These are phyloP conservation scores for Aspergillus cristatus DNA, from an alignment of 495 filamentous ascomycete species.

Conservation along the genomic window DNA sequence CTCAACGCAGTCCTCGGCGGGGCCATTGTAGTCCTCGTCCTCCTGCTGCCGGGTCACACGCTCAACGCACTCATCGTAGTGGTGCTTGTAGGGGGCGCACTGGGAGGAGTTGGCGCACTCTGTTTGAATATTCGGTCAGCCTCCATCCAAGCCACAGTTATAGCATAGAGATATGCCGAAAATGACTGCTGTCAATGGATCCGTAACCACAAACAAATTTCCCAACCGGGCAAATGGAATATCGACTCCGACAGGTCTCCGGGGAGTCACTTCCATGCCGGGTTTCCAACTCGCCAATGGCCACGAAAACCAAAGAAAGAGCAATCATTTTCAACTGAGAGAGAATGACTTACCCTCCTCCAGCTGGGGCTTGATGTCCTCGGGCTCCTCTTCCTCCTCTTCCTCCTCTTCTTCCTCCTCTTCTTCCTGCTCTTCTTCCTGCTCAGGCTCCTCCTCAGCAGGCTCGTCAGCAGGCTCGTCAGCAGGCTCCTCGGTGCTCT, in stretches of 20 bases:
- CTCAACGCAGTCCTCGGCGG: slow-evolving; percentile 93
- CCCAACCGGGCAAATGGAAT: slow-evolving; percentile 1
- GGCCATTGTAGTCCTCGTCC: slow-evolving; percentile 50
- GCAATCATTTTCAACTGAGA: neutral
- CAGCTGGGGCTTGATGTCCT: slow-evolving; percentile 79
- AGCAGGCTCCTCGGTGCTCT: slow-evolving; percentile 22
- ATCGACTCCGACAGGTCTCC: too few species aligned
- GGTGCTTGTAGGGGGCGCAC: slow-evolving; percentile 86
- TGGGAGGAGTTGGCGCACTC: slow-evolving; percentile 79
- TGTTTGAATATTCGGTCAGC: slow-evolving; percentile 29
- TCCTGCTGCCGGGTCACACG: slow-evolving; percentile 71
- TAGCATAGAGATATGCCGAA: neutral
- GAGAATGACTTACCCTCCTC: slow-evolving; percentile 68
- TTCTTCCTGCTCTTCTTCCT: slow-evolving; percentile 33
- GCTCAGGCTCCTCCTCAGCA: slow-evolving; percentile 37
- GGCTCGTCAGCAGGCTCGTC: slow-evolving; percentile 36
- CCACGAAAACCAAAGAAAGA: slow-evolving; percentile 1
- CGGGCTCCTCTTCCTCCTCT: slow-evolving; percentile 83
- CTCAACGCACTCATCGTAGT: slow-evolving; percentile 95
- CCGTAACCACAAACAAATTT: neutral
- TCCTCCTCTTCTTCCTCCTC: slow-evolving; percentile 64
- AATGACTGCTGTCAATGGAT: slow-evolving; percentile 3
- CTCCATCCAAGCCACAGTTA: slow-evolving; percentile 2
- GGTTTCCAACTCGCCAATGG: neutral
- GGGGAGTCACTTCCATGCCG: neutral